Conservation (phyloP, 2,329 filamentous ascomycete species). For the Didymosphaeria variabile region DNA sequence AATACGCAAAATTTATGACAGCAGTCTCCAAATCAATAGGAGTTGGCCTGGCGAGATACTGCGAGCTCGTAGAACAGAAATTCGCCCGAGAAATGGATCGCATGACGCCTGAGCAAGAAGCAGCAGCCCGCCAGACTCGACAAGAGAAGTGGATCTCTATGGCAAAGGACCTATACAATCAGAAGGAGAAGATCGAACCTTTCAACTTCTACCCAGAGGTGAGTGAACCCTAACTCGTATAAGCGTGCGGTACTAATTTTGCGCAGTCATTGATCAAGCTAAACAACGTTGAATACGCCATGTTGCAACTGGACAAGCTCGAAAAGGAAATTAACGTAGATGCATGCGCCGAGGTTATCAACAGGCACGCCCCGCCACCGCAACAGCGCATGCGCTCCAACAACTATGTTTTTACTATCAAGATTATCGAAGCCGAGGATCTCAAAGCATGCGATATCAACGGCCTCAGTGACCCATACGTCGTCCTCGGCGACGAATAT, state of each 20-base stretch:
- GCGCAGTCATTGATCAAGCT: constrained; percentile 93
- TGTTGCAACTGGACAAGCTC: constrained; percentile 88
- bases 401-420: constrained; percentile 98
- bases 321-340: constrained; percentile 93
- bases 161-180: constrained; percentile 91
- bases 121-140: constrained; percentile 77
- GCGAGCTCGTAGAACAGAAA: constrained; percentile 84
- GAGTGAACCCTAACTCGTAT: constrained; percentile 39
- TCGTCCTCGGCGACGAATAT: constrained; percentile 96
- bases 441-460: constrained; percentile 97
- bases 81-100: constrained; percentile 95
- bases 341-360: constrained; percentile 82
- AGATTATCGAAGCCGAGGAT: constrained; percentile 97
- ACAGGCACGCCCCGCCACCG: constrained; percentile 74
- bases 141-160: constrained; percentile 94
- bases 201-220: constrained; percentile 97
- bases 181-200: constrained; percentile 91
- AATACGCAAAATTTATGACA: constrained; percentile 98
- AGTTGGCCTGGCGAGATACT: constrained; percentile 84
- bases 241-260: constrained; percentile 12
- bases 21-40: constrained; percentile 86
- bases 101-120: constrained; percentile 85
- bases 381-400: constrained; percentile 74
- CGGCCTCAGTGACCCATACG: constrained; percentile 93
- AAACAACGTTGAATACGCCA: constrained; percentile 96